These are phyloP conservation scores for Raffaelea albimanens DNA, from an alignment of 2,329 filamentous ascomycete species.

Conservation along the genomic window DNA sequence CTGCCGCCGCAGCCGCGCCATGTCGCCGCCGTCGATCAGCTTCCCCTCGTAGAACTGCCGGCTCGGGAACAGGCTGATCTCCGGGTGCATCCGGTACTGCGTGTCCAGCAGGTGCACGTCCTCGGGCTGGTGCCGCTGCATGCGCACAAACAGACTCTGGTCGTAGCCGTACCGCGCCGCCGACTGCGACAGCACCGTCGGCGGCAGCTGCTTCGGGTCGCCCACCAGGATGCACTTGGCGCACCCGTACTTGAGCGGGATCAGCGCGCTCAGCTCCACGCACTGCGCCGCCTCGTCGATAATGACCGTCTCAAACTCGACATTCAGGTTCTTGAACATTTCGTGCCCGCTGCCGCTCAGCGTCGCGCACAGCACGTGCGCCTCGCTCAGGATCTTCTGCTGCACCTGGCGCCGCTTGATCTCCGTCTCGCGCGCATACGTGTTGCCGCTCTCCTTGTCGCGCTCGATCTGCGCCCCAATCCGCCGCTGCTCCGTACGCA, in stretches of 20 bases:
- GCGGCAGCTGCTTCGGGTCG: constrained; percentile 93
- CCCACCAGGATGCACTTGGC: constrained; percentile 95
- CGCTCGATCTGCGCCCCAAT: constrained; percentile 80
- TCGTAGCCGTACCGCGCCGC: constrained; percentile 91
- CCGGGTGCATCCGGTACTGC: constrained; percentile 98
- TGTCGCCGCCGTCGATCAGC: constrained; percentile 75
- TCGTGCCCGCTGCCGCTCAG: constrained; percentile 94
- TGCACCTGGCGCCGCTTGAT: constrained; percentile 76
- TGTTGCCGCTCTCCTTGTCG: constrained; percentile 76
- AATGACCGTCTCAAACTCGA: constrained; percentile 97
- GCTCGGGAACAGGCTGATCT: constrained; percentile 88
- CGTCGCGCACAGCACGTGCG: constrained; percentile 90
- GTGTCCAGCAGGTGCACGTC: constrained; percentile 93
- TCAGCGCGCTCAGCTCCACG: constrained; percentile 91
- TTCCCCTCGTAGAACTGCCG: constrained; percentile 84
- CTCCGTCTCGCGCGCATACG: constrained; percentile 73
- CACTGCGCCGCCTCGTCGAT: constrained; percentile 98
- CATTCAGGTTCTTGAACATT: constrained; percentile 87
- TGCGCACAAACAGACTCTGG: constrained; percentile 94
- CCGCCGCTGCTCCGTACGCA: constrained; percentile 60
- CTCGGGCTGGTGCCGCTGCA: constrained; percentile 85
- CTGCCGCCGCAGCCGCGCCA: constrained; percentile 64
- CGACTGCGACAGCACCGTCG: constrained; percentile 89
- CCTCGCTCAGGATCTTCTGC: constrained; percentile 81
- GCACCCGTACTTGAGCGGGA: constrained; percentile 94